phyloP scores from a whole-genome alignment of 2,329 filamentous ascomycete species.

The Eutypa lata region DNA sequence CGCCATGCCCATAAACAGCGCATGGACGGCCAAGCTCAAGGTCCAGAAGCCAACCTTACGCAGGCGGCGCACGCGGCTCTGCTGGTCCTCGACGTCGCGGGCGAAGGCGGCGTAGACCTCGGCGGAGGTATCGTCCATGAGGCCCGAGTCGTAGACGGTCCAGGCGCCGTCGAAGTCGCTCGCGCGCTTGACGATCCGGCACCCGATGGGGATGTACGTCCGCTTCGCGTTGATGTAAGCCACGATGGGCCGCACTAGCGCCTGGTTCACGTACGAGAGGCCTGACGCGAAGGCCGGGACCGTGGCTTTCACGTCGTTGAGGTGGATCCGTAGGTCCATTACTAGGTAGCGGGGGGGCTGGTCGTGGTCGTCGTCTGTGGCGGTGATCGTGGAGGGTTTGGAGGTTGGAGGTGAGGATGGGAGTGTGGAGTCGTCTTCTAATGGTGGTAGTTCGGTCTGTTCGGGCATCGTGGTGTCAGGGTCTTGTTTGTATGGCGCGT shows the following conservation, averaged over 20 bases:
- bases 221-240: slow-evolving; percentile 96
- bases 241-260: slow-evolving; percentile 90
- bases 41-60: slow-evolving; percentile 98
- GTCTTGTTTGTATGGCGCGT: slow-evolving; percentile 11
- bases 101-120: slow-evolving; percentile 96
- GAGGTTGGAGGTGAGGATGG: slow-evolving; percentile 1
- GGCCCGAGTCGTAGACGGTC: slow-evolving; percentile 88
- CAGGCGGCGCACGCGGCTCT: slow-evolving; percentile 79
- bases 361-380: slow-evolving; percentile 40
- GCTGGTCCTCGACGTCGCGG: slow-evolving; percentile 83
- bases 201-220: slow-evolving; percentile 93
- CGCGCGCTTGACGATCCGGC: slow-evolving; percentile 85
- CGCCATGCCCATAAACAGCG: slow-evolving; percentile 90
- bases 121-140: slow-evolving; percentile 90
- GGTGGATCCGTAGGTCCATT: slow-evolving; percentile 90
- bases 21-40: slow-evolving; percentile 85
- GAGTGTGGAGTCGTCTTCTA: slow-evolving; percentile 4
- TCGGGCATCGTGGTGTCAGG: slow-evolving; percentile 1
- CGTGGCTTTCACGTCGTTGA: slow-evolving; percentile 90
- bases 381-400: background rate
- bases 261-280: slow-evolving; percentile 93
- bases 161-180: slow-evolving; percentile 93
- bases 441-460: background rate
- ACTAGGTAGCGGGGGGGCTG: slow-evolving; percentile 76
- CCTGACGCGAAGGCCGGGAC: slow-evolving; percentile 91